Conservation (phyloP, 371 early-diverging fungal species). For the Apophysomyces variabilis region DNA sequence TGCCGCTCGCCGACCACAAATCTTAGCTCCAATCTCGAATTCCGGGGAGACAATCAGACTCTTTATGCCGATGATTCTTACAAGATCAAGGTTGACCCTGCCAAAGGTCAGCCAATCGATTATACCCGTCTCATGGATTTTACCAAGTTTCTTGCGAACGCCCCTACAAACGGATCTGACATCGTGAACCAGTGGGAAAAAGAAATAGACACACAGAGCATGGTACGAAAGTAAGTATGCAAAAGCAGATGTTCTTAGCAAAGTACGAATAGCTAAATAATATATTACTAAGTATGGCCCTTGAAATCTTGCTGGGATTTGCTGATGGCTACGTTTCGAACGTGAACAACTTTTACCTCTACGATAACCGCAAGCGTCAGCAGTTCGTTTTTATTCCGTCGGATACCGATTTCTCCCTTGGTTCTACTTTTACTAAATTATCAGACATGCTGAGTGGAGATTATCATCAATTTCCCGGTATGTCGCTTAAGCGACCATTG, state of each 20-base stretch:
- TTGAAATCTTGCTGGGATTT: slow-evolving; percentile 33
- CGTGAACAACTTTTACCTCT: slow-evolving; percentile 36
- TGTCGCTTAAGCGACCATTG: slow-evolving; percentile 7
- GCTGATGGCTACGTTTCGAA: slow-evolving; percentile 32
- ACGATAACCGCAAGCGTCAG: slow-evolving; percentile 14
- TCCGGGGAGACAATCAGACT: slow-evolving; percentile 25
- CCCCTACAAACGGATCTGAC: slow-evolving; percentile 22
- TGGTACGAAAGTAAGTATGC: slow-evolving; percentile 29
- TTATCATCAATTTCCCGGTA: slow-evolving; percentile 13
- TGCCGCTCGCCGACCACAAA: background rate
- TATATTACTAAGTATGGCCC: slow-evolving; percentile 24
- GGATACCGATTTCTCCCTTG: slow-evolving; percentile 5
- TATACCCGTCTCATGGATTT: slow-evolving; percentile 23
- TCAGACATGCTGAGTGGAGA: slow-evolving; percentile 11
- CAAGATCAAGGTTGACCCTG: slow-evolving; percentile 24
- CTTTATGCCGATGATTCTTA: slow-evolving; percentile 22
- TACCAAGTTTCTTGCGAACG: slow-evolving; percentile 23
- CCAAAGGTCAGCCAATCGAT: slow-evolving; percentile 14
- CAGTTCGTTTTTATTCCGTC: slow-evolving; percentile 9
- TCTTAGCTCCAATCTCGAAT: slow-evolving; percentile 13
- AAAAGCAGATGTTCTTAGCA: background rate
- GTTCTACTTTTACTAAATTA: slow-evolving; percentile 1
- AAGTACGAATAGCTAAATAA: background rate
- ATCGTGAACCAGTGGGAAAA: slow-evolving; percentile 27
- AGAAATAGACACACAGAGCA: slow-evolving; percentile 25